Evolutionary conservation across 169 alveolate genomes (phyloP).

Genomic region (Eimeria nieschulzi): DNA sequence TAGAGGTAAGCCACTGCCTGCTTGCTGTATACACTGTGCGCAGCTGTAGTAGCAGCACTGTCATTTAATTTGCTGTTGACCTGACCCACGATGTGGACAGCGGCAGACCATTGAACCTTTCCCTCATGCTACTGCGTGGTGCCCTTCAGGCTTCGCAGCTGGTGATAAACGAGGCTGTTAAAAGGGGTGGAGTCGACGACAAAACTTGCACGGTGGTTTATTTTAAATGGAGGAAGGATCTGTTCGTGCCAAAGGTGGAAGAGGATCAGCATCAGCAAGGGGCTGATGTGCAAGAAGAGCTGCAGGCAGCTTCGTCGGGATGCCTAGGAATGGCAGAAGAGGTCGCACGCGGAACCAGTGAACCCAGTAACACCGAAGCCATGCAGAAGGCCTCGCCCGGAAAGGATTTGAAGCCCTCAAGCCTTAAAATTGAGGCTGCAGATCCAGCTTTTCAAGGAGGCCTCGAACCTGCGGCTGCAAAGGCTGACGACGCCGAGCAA

Average conservation of each 20-base stretch:
- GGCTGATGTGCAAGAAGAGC: neutral
- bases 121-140: neutral
- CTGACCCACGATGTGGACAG: neutral
- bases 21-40: neutral
- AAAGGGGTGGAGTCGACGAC: constrained; percentile 67
- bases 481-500: neutral
- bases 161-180: constrained; percentile 69
- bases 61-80: neutral
- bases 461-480: neutral
- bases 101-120: neutral
- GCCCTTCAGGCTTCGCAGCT: constrained; percentile 64
- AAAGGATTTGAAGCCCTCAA: too few species aligned
- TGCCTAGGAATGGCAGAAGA: neutral
- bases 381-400: neutral
- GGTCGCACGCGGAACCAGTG: neutral
- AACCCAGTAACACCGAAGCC: neutral
- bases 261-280: constrained; percentile 4
- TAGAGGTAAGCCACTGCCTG: neutral
- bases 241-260: neutral
- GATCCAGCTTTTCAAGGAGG: neutral
- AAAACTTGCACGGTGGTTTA: constrained; percentile 74
- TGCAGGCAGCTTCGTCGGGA: constrained; percentile 7
- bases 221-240: constrained; percentile 62
- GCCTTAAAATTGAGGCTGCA: neutral
- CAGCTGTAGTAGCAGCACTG: neutral